phyloP scores from a whole-genome alignment of 164 flowering plant species.

The Pachysandra terminalis region DNA sequence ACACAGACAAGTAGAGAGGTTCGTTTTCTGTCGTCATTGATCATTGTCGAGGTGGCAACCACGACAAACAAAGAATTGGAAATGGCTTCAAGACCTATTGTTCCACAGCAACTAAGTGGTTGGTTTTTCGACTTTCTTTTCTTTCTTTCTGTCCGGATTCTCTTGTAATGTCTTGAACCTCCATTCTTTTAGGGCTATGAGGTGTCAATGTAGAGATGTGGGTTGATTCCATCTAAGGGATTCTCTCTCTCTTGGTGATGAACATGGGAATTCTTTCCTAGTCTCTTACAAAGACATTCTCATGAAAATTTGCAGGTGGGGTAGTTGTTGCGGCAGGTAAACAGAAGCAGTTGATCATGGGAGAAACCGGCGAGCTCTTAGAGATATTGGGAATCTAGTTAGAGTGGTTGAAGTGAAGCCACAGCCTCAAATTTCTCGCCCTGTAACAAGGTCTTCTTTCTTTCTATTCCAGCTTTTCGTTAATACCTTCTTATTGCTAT shows the following conservation, averaged over 20 bases:
- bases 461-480: not conserved
- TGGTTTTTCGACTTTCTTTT: not conserved
- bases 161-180: not conserved
- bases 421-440: conserved; percentile 48
- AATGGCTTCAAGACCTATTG: conserved; percentile 63
- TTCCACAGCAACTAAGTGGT: conserved; percentile 51
- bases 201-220: no score
- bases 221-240: no score
- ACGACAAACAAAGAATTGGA: conserved; percentile 13
- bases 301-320: conserved; percentile 29
- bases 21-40: conserved; percentile 24
- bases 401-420: conserved; percentile 47
- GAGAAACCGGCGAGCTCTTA: conserved; percentile 66
- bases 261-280: not conserved
- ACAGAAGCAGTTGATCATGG: conserved; percentile 53
- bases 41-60: conserved; percentile 25
- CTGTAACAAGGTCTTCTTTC: conserved; percentile 56
- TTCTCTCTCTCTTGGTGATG: not conserved
- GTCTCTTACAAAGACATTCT: not conserved
- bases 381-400: conserved; percentile 79
- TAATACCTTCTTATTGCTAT: not conserved
- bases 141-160: no score
- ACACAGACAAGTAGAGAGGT: no score
- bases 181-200: not conserved
- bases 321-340: conserved; percentile 42